Conservation (phyloP, 176 grass and related monocot genomes). For the Cenchrus fungigraminus region DNA sequence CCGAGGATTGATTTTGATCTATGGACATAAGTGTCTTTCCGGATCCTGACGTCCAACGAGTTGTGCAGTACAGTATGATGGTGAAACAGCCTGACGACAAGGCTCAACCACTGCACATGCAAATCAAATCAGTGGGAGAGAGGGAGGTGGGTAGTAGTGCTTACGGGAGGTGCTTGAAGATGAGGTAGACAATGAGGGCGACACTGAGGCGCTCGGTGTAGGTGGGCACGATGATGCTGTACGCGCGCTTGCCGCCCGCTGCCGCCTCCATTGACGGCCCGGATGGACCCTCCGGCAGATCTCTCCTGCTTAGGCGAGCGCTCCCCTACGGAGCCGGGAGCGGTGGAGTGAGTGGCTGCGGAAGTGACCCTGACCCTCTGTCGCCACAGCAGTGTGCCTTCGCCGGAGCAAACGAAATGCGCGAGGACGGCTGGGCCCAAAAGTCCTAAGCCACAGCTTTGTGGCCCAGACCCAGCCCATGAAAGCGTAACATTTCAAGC, state of each 20-base stretch:
- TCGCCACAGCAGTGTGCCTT: not conserved
- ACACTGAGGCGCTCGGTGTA: constrained; percentile 99
- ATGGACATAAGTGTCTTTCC: not conserved
- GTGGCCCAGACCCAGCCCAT: too few relatives aligned
- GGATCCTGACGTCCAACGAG: not conserved
- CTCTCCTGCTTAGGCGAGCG: not conserved
- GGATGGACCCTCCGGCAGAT: not conserved
- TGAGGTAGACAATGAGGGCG: constrained; percentile 83
- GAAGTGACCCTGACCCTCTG: not conserved
- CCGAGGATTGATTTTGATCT: constrained; percentile 42
- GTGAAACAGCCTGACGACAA: too few relatives aligned
- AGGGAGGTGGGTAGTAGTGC: not conserved
- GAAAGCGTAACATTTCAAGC: too few relatives aligned
- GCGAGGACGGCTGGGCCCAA: too few relatives aligned
- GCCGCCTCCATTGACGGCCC: constrained; percentile 11
- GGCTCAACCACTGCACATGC: too few relatives aligned
- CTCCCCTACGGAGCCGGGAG: not conserved
- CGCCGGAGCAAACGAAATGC: too few relatives aligned
- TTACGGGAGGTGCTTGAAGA: constrained; percentile 93
- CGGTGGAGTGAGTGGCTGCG: not conserved
- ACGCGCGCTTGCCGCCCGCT: constrained; percentile 46
- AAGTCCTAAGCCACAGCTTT: too few relatives aligned
- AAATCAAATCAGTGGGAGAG: too few relatives aligned
- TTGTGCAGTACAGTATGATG: too few relatives aligned
- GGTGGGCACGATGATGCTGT: constrained; percentile 91